Evolutionary conservation across 108 stramenopile species (phyloP).

Genomic region (Cyclotella baltica): DNA sequence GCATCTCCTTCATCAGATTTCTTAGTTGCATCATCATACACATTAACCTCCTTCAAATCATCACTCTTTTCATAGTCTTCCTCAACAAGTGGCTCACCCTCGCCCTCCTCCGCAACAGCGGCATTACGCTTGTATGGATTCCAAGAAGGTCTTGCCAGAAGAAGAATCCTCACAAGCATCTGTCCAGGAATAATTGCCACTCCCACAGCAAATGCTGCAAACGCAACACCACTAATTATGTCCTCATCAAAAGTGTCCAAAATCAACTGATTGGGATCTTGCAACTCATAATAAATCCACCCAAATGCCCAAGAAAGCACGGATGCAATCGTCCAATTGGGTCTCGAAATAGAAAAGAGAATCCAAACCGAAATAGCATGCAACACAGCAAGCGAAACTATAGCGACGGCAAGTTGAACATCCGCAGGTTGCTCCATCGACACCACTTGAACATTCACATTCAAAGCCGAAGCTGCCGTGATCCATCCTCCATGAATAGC

Average conservation of each 20-base stretch:
- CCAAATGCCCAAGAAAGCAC: conserved; percentile 78
- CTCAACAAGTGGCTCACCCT: background rate
- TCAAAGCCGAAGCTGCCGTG: conserved; percentile 77
- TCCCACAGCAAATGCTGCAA: conserved; percentile 42
- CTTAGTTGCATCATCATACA: background rate
- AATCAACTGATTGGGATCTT: conserved; percentile 60
- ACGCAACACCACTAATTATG: conserved; percentile 43
- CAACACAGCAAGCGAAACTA: conserved; percentile 58
- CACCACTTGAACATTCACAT: conserved; percentile 78
- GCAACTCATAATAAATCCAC: conserved; percentile 62
- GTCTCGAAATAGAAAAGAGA: conserved; percentile 37
- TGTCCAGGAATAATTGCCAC: conserved; percentile 34
- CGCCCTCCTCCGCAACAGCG: background rate
- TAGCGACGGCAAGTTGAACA: conserved; percentile 60
- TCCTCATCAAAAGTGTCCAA: conserved; percentile 43
- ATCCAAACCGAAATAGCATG: conserved; percentile 65
- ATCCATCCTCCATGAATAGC: conserved; percentile 87
- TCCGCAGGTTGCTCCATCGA: conserved; percentile 33
- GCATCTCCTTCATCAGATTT: background rate
- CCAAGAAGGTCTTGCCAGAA: conserved; percentile 18
- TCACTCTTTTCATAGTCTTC: background rate
- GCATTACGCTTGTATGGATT: conserved; percentile 46
- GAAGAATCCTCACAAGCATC: conserved; percentile 27
- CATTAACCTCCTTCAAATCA: conserved; percentile 4
- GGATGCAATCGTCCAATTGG: conserved; percentile 66